Evolutionary conservation across 768 basidiomycete species (phyloP).

Genomic region (Sistotremastrum suecicum): DNA sequence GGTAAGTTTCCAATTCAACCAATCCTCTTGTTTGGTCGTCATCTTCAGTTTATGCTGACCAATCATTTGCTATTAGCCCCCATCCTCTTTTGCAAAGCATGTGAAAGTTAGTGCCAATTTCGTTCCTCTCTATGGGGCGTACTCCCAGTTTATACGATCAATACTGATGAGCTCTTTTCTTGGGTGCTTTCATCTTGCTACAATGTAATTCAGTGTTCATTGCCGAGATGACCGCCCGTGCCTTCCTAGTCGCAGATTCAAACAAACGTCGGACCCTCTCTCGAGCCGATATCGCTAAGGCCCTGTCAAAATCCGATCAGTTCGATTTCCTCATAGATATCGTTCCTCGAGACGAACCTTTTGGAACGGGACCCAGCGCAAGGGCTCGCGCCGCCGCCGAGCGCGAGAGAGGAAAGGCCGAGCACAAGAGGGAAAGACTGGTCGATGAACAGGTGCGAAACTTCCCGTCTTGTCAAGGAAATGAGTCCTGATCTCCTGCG

Average conservation of each 20-base stretch:
- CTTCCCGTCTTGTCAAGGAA: too few species aligned
- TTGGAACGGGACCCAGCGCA: too few species aligned
- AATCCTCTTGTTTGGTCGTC: too few species aligned
- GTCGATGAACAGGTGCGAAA: too few species aligned
- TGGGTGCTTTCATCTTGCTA: neutral
- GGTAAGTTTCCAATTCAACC: constrained; percentile 29
- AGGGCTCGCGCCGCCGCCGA: too few species aligned
- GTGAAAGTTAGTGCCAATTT: constrained; percentile 64
- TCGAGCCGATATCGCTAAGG: constrained; percentile 86
- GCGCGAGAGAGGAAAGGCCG: too few species aligned
- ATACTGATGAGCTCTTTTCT: constrained; percentile 1
- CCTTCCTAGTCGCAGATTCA: constrained; percentile 90
- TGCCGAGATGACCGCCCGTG: constrained; percentile 88
- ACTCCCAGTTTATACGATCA: neutral
- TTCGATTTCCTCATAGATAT: constrained; percentile 98
- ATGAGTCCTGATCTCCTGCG: too few species aligned
- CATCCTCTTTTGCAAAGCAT: constrained; percentile 93
- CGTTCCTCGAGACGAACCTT: constrained; percentile 66
- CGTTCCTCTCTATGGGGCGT: neutral
- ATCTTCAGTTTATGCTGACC: neutral
- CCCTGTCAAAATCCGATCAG: constrained; percentile 83
- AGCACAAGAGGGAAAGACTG: too few species aligned
- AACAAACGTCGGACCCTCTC: constrained; percentile 94
- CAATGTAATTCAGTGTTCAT: constrained; percentile 64
- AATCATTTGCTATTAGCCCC: constrained; percentile 40